These are phyloP conservation scores for Naganishia liquefaciens DNA, from an alignment of 1,284 basidiomycete genomes.

Conservation along the genomic window DNA sequence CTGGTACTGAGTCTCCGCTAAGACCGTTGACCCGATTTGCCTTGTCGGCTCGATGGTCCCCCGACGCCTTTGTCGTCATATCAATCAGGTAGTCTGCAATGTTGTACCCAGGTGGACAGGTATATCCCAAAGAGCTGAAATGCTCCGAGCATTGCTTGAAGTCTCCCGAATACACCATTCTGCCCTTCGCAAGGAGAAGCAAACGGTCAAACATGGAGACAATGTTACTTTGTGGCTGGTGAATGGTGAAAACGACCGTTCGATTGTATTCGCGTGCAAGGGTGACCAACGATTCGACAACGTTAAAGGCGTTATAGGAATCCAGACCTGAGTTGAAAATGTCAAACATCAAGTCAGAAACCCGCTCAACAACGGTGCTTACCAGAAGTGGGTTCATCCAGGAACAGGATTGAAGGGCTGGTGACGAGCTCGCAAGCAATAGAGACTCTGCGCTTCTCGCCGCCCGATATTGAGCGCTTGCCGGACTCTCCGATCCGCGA, in stretches of 20 bases:
- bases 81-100: constrained; percentile 95
- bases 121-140: constrained; percentile 73
- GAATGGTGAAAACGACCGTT: constrained; percentile 96
- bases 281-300: constrained; percentile 82
- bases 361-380: constrained; percentile 41
- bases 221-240: constrained; percentile 97
- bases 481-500: constrained; percentile 81
- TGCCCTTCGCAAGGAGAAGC: constrained; percentile 78
- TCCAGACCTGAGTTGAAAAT: constrained; percentile 68
- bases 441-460: constrained; percentile 90
- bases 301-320: constrained; percentile 92
- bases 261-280: constrained; percentile 86
- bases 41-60: constrained; percentile 52
- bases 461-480: constrained; percentile 84
- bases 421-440: constrained; percentile 99
- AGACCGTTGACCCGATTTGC: constrained; percentile 39
- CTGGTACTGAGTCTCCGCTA: constrained; percentile 3
- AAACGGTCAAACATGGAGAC: constrained; percentile 92
- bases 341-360: neutral
- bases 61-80: constrained; percentile 72
- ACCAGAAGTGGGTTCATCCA: constrained; percentile 96
- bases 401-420: constrained; percentile 88
- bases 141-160: constrained; percentile 74
- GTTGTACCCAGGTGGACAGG: constrained; percentile 94
- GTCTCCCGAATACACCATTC: constrained; percentile 78